phyloP scores from a whole-genome alignment of 225 moss, liverwort and hornwort species.

The Physcomitrellopsis africana region DNA sequence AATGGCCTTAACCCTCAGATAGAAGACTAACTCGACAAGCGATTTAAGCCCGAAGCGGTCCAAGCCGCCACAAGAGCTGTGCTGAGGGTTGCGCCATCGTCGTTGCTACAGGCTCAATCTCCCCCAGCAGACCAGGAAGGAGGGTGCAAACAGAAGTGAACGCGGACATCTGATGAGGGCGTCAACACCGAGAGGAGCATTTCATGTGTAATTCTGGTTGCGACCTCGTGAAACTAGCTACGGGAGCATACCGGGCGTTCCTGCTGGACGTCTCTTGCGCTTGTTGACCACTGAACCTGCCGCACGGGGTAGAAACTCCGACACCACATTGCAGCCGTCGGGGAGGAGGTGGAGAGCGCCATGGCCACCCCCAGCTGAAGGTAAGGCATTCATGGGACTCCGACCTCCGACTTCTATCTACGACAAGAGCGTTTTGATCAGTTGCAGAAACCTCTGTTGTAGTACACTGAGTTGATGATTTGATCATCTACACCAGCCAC shows the following conservation, averaged over 20 bases:
- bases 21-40: no score
- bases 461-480: not conserved
- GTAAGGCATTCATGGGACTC: conserved; percentile 44
- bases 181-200: no score
- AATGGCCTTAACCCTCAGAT: no score
- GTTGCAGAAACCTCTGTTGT: no score
- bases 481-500: not conserved
- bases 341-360: conserved; percentile 30
- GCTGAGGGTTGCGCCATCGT: no score
- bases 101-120: no score
- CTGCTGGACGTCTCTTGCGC: conserved; percentile 61
- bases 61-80: no score
- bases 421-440: not conserved
- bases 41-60: no score
- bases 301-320: conserved; percentile 33
- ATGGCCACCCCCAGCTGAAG: conserved; percentile 33
- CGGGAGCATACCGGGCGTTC: conserved; percentile 52
- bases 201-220: not conserved
- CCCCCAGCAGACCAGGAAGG: no score
- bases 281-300: conserved; percentile 31
- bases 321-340: conserved; percentile 22
- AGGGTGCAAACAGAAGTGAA: no score
- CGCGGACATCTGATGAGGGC: no score
- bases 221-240: not conserved
- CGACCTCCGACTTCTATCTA: conserved; percentile 14